A percentile compares a stretch with the other conserved stretches of the same genome.
phyloP scores from a whole-genome alignment of 345 rosid genomes.

The Arabis alpina region DNA sequence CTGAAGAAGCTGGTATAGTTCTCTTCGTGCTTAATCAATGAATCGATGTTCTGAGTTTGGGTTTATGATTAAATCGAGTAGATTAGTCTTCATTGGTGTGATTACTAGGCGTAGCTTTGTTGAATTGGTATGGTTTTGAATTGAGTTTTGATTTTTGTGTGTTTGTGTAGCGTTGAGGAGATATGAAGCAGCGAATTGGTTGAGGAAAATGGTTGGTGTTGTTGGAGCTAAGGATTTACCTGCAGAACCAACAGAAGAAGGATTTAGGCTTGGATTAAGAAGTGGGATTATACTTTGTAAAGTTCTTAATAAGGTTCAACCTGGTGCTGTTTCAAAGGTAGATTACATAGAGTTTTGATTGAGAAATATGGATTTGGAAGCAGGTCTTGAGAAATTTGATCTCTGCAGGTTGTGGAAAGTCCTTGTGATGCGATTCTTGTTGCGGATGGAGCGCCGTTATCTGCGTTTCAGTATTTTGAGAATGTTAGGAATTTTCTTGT shows the following conservation, averaged over 20 bases:
- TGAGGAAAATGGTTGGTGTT: conserved; percentile 78
- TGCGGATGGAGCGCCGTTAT: conserved; percentile 86
- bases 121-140: neutral
- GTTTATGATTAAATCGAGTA: neutral
- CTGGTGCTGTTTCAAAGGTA: conserved; percentile 83
- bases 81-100: neutral
- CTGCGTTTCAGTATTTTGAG: conserved; percentile 90
- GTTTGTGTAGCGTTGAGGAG: conserved; percentile 64
- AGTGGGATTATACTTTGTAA: conserved; percentile 89
- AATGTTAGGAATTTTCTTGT: conserved; percentile 88
- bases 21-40: too few relatives aligned
- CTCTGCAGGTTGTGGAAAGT: conserved; percentile 73
- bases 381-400: conserved; percentile 20
- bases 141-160: conserved; percentile 13
- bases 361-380: neutral
- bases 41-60: neutral
- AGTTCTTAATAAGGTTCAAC: conserved; percentile 75
- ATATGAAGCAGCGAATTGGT: conserved; percentile 81
- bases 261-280: conserved; percentile 77
- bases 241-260: conserved; percentile 86
- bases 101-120: neutral
- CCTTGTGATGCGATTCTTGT: conserved; percentile 72
- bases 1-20: conserved; percentile 85
- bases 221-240: conserved; percentile 85
- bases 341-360: neutral